phyloP scores from a whole-genome alignment of 2,329 filamentous ascomycete species.

The Colletotrichum limetticola region DNA sequence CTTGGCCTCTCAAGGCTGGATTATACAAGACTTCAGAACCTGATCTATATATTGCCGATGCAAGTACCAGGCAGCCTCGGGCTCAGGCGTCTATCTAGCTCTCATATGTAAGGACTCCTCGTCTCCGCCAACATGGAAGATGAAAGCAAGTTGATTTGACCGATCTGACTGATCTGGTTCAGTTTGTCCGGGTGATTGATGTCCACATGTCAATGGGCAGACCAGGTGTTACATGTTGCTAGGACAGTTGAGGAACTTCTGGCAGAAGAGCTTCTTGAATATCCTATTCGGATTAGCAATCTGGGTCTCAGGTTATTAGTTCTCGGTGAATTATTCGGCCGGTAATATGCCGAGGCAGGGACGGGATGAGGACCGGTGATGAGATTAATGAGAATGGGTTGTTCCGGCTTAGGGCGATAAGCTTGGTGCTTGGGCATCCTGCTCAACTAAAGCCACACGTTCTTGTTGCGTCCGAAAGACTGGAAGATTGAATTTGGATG shows the following conservation, averaged over 20 bases:
- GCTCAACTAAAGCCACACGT: too few relatives aligned
- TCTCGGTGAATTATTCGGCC: not conserved
- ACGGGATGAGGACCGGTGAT: not conserved
- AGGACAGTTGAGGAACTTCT: too few relatives aligned
- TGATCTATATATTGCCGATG: not conserved
- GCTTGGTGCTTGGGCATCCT: too few relatives aligned
- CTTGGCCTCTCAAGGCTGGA: not conserved
- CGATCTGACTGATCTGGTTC: too few relatives aligned
- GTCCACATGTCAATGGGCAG: too few relatives aligned
- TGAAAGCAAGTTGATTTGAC: not conserved
- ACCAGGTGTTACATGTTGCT: too few relatives aligned
- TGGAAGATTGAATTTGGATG: too few relatives aligned
- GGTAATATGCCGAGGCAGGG: not conserved
- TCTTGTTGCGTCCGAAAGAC: too few relatives aligned
- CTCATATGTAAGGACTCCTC: not conserved
- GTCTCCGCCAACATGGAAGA: not conserved
- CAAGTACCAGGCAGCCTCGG: not conserved
- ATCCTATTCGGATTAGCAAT: not conserved
- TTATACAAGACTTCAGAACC: not conserved
- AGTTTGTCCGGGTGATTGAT: too few relatives aligned
- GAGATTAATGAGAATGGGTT: not conserved
- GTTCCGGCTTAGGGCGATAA: too few relatives aligned
- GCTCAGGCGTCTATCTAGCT: not conserved
- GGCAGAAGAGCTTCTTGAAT: not conserved
- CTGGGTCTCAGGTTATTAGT: not conserved